Evolutionary conservation across 331 rosid species (phyloP).

Genomic region (Rhamnella rubrinervis): DNA sequence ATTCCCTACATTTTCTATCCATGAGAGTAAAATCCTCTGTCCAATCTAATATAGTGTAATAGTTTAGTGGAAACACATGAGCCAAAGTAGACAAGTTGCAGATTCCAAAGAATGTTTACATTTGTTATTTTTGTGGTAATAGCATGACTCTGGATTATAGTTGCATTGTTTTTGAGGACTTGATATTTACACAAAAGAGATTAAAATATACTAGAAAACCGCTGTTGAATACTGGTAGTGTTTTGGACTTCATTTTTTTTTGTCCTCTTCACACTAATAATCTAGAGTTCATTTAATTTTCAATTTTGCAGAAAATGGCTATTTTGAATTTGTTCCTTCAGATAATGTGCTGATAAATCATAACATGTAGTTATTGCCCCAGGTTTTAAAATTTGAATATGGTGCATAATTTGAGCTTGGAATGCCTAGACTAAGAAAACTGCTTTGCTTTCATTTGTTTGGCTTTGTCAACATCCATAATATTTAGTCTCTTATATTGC

Average conservation of each 20-base stretch:
- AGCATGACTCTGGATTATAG: background rate
- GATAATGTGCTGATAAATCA: background rate
- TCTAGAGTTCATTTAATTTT: background rate
- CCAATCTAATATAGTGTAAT: background rate
- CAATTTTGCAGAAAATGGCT: background rate
- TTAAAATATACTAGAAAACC: background rate
- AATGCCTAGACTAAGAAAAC: too few species aligned
- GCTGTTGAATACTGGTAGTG: background rate
- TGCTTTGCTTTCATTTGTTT: background rate
- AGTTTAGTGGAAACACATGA: too few species aligned
- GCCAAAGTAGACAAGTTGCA: background rate
- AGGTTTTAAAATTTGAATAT: too few species aligned
- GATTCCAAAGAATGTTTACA: background rate
- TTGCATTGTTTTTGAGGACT: background rate
- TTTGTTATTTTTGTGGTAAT: background rate
- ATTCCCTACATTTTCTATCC: background rate
- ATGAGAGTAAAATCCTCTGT: background rate
- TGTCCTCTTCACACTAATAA: background rate
- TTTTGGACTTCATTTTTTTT: background rate
- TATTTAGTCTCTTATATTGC: constrained; percentile 22
- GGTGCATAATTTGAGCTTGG: background rate
- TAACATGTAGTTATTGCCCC: background rate
- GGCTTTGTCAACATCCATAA: background rate
- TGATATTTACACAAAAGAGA: background rate
- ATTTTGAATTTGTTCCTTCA: background rate